phyloP scores from a whole-genome alignment of 352 stramenopile species.

The Thalassiosira allenii region DNA sequence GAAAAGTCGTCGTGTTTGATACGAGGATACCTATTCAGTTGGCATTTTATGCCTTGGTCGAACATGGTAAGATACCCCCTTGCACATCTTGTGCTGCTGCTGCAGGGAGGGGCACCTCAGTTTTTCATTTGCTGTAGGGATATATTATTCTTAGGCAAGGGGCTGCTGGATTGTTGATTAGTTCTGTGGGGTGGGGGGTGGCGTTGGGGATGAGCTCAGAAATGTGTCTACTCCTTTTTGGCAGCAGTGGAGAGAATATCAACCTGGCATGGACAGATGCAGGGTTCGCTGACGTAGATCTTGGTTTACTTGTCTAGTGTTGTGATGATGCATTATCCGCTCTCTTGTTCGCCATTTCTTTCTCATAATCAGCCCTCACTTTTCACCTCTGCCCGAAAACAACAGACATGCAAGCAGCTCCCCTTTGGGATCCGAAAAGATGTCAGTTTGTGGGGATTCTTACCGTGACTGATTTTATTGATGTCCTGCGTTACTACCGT shows the following conservation, averaged over 20 bases:
- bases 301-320: no score
- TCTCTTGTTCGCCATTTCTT: no score
- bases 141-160: not conserved
- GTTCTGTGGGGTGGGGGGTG: not conserved
- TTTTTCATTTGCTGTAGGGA: no score
- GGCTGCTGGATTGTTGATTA: not conserved
- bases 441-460: constrained; percentile 97
- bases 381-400: no score
- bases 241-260: no score
- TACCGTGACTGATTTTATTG: constrained; percentile 98
- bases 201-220: not conserved
- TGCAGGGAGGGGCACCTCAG: no score
- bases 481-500: constrained; percentile 95
- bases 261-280: no score
- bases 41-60: constrained; percentile 98
- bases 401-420: constrained; percentile 96
- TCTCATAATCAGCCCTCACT: no score
- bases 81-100: no score
- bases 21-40: constrained; percentile 98
- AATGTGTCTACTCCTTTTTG: no score
- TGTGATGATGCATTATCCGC: not conserved
- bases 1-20: constrained; percentile 98
- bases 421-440: constrained; percentile 93
- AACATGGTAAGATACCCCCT: constrained; percentile 94
- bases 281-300: no score